These are phyloP conservation scores for Calonectria pauciramosa DNA, from an alignment of 2,329 filamentous ascomycete species.

Conservation along the genomic window DNA sequence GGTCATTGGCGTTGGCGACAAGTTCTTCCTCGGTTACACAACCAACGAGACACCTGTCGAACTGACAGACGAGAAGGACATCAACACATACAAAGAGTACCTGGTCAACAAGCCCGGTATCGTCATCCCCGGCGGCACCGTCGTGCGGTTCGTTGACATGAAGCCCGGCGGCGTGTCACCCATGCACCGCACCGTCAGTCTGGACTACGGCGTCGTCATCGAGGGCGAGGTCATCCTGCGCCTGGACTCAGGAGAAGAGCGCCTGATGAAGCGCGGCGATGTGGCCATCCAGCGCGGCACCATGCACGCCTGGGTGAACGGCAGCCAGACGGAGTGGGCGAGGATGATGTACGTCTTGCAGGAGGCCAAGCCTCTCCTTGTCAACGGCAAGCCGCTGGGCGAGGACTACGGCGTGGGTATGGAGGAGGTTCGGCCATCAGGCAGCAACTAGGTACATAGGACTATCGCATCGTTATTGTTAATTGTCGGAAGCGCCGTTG, in stretches of 20 bases:
- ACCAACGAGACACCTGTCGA: constrained; percentile 30
- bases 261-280: constrained; percentile 61
- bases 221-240: constrained; percentile 67
- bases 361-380: constrained; percentile 19
- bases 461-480: not conserved
- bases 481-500: not conserved
- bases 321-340: constrained; percentile 57
- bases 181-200: constrained; percentile 63
- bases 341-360: constrained; percentile 59
- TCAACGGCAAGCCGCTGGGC: constrained; percentile 16
- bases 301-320: constrained; percentile 68
- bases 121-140: constrained; percentile 53
- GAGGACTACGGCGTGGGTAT: constrained; percentile 35
- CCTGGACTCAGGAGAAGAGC: constrained; percentile 62
- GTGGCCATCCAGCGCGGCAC: constrained; percentile 69
- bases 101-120: constrained; percentile 38
- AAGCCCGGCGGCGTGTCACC: constrained; percentile 49
- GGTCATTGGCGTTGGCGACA: constrained; percentile 25
- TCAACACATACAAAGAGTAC: constrained; percentile 31
- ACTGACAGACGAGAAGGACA: constrained; percentile 29
- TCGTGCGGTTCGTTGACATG: constrained; percentile 64
- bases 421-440: constrained; percentile 29
- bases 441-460: not conserved
- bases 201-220: constrained; percentile 69
- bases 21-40: constrained; percentile 38